phyloP scores from a whole-genome alignment of 1,139 yeast genomes.

The Lodderomyces elongisporus region DNA sequence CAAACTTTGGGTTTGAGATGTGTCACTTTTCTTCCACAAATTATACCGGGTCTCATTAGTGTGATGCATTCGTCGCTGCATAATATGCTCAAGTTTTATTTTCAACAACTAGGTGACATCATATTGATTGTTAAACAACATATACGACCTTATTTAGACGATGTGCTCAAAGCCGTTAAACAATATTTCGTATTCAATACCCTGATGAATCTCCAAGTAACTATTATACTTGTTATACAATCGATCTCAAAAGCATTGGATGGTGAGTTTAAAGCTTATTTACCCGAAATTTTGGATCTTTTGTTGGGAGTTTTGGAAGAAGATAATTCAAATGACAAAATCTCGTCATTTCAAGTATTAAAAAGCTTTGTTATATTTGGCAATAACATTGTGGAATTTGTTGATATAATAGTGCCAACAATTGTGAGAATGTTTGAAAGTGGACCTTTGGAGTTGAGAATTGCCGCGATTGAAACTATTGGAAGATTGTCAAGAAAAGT shows the following conservation, averaged over 20 bases:
- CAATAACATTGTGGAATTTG: slow-evolving; percentile 79
- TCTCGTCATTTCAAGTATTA: slow-evolving; percentile 71
- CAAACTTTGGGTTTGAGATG: slow-evolving; percentile 85
- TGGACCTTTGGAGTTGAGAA: slow-evolving; percentile 55
- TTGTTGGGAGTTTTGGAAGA: slow-evolving; percentile 74
- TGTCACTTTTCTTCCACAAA: slow-evolving; percentile 78
- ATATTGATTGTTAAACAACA: slow-evolving; percentile 85
- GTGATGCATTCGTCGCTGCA: slow-evolving; percentile 86
- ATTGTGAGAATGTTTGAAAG: slow-evolving; percentile 76
- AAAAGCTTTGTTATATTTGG: slow-evolving; percentile 89
- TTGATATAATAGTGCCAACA: slow-evolving; percentile 80
- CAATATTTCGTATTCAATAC: slow-evolving; percentile 59
- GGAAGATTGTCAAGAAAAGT: slow-evolving; percentile 77
- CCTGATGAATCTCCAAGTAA: slow-evolving; percentile 63
- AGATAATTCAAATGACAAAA: slow-evolving; percentile 61
- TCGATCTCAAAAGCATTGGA: slow-evolving; percentile 81
- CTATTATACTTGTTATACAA: slow-evolving; percentile 77
- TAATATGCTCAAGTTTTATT: slow-evolving; percentile 79
- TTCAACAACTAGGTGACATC: slow-evolving; percentile 80
- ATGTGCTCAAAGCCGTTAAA: slow-evolving; percentile 70
- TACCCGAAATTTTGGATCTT: slow-evolving; percentile 73
- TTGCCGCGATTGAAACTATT: slow-evolving; percentile 76
- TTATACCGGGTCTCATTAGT: slow-evolving; percentile 79
- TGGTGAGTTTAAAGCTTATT: slow-evolving; percentile 83
- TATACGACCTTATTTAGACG: slow-evolving; percentile 74